Evolutionary conservation across 345 rosid genomes (phyloP), one percentile per base, ranked within the genome.

Genomic region (Microcos paniculata): DNA sequence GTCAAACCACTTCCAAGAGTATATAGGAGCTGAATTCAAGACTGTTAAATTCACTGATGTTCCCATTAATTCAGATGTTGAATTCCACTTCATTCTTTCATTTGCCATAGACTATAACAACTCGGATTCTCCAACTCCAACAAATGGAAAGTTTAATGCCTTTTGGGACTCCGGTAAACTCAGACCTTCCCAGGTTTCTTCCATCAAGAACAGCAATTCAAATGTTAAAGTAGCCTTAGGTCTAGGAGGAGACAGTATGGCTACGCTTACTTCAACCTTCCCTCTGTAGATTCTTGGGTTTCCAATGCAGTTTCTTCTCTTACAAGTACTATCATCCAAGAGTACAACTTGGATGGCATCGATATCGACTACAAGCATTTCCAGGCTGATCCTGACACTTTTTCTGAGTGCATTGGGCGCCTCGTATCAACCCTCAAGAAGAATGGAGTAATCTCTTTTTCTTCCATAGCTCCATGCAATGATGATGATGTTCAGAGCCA

Each of bases 401-500:
- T 86, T 21, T 79, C 79, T 0, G 70, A 78, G 35, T 82, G 89
- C 81, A 78, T 86, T 30, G 82, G 89, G 7, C 80, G 58, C 75
- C 84, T 86, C 33, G 40, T 80, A 3, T 55, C 55, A 42, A 56
- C 55, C 31, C 78, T 86, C 4, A 82, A 80, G 82, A 59, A 73
- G 13, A 74, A 81, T 6, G 74, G 59, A 38, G 63, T 59, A 4
- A 81, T 81, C 71, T 77, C 82, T 1, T 79, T 77, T 53, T 83
- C 87, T 57, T 84, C 87, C 6, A 82, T 84, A 14, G 86, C 90
- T 62, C 87, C 87, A 6, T 77, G 35, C 19, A 84, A 77, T 11
- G 83, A 72, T 19, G 77, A 70, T 21, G 70, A 78, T 52, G 85
- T 87, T 63, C 87, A 87, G 59, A 63, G 82, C 26, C 53, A 84